A percentile compares a stretch with the other conserved stretches of the same genome.
These are phyloP conservation scores for Melaleuca alternifolia DNA, from an alignment of 345 rosid species.

Conservation along the genomic window DNA sequence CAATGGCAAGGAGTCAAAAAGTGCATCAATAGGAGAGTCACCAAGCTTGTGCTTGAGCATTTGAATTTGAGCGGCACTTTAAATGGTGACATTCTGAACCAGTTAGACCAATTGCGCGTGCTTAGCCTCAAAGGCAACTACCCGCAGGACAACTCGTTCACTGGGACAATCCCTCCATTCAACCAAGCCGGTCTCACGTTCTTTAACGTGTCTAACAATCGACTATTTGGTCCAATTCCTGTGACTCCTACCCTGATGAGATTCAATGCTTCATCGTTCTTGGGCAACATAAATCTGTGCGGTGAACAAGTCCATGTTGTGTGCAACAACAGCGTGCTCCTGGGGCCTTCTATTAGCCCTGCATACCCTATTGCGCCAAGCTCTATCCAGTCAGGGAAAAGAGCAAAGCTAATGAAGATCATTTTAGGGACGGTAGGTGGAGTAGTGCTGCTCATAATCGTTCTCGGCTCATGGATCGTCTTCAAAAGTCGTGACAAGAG, in stretches of 20 bases:
- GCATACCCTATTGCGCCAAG: constrained; percentile 4
- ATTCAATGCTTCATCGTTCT: constrained; percentile 37
- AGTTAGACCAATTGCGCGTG: constrained; percentile 72
- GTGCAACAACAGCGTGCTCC: constrained; percentile 12
- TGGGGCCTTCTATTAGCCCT: constrained; percentile 25
- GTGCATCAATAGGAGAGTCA: constrained; percentile 66
- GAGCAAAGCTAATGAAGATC: constrained; percentile 22
- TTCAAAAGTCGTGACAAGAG: neutral
- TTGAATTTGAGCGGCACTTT: constrained; percentile 55
- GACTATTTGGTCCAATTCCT: constrained; percentile 55
- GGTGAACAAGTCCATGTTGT: constrained; percentile 51
- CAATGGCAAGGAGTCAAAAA: constrained; percentile 67
- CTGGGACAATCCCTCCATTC: constrained; percentile 52
- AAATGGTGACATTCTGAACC: constrained; percentile 38
- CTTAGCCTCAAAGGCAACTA: constrained; percentile 63
- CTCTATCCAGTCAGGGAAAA: constrained; percentile 6
- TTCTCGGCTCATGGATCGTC: neutral
- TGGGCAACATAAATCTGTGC: constrained; percentile 50
- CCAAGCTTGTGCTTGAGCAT: constrained; percentile 73
- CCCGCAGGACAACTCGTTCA: constrained; percentile 52
- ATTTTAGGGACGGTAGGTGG: constrained; percentile 44
- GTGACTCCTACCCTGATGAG: constrained; percentile 43
- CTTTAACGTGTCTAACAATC: constrained; percentile 56
- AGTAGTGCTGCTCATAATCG: constrained; percentile 15
- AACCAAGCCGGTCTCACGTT: constrained; percentile 39